Conservation (phyloP, 352 stramenopile species). For the Albugo candida region DNA sequence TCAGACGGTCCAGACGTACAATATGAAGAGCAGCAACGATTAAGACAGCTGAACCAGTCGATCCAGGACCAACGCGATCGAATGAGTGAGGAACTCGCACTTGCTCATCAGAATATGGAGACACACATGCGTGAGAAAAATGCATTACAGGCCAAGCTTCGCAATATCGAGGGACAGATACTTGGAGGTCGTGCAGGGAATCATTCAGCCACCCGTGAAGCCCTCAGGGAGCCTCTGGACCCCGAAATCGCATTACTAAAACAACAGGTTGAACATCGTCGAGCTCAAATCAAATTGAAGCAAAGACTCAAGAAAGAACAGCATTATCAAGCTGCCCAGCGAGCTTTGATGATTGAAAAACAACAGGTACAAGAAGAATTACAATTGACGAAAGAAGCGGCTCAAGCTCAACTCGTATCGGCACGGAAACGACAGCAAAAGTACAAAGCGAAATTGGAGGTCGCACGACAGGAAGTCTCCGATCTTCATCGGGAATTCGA, state of each 20-base stretch:
- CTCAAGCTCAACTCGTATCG: slow-evolving; percentile 26
- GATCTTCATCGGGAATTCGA: slow-evolving; percentile 74
- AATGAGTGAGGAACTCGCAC: slow-evolving; percentile 55
- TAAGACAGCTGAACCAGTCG: slow-evolving; percentile 37
- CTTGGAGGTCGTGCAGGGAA: slow-evolving; percentile 21
- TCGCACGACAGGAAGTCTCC: slow-evolving; percentile 62
- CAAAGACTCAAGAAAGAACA: slow-evolving; percentile 54
- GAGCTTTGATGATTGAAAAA: slow-evolving; percentile 42
- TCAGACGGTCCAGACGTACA: slow-evolving; percentile 40
- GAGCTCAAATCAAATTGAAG: slow-evolving; percentile 57
- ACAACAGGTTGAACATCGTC: slow-evolving; percentile 63
- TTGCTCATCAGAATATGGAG: slow-evolving; percentile 54
- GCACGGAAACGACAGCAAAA: slow-evolving; percentile 49
- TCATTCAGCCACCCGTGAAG: slow-evolving; percentile 1
- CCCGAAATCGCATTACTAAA: slow-evolving; percentile 58
- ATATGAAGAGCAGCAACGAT: slow-evolving; percentile 33
- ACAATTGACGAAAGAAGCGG: slow-evolving; percentile 41
- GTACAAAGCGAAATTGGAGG: slow-evolving; percentile 43
- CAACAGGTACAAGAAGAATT: slow-evolving; percentile 55
- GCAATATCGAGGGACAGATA: slow-evolving; percentile 70
- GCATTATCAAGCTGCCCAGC: slow-evolving; percentile 33
- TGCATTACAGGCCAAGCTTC: slow-evolving; percentile 34
- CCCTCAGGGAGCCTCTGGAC: slow-evolving; percentile 10
- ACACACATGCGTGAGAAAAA: slow-evolving; percentile 34
- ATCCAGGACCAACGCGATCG: slow-evolving; percentile 48